Conservation (phyloP, 2,329 filamentous ascomycete species). For the Alternaria ethzedia region DNA sequence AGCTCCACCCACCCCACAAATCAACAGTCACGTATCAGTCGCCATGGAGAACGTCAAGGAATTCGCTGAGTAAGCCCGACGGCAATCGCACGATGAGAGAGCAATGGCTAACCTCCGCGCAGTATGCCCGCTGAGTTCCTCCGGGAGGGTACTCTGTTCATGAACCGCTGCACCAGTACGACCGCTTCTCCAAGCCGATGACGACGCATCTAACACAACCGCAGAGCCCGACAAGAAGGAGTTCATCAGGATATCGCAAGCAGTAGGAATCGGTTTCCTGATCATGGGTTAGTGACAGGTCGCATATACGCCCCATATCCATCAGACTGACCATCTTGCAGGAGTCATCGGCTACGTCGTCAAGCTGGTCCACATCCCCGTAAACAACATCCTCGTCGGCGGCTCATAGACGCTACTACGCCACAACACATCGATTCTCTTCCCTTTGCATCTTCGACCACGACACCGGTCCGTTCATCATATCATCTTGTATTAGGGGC, state of each 20-base stretch:
- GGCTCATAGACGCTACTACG: conserved; percentile 40
- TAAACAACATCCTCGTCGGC: conserved; percentile 61
- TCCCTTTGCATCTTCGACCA: conserved; percentile 17
- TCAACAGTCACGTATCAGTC: conserved; percentile 17
- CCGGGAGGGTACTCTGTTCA: conserved; percentile 57
- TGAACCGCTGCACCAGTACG: conserved; percentile 57
- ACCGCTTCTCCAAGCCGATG: neutral
- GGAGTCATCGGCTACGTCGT: conserved; percentile 60
- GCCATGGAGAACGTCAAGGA: conserved; percentile 75
- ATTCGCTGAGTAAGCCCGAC: conserved; percentile 63
- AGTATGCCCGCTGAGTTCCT: conserved; percentile 51
- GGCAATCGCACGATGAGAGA: neutral
- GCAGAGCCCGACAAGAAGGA: conserved; percentile 52
- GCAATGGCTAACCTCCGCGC: conserved; percentile 28
- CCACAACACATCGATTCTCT: conserved; percentile 14
- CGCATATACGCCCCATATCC: neutral
- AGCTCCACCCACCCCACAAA: conserved; percentile 3
- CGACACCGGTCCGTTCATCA: conserved; percentile 19
- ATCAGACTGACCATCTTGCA: conserved; percentile 7
- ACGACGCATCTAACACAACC: conserved; percentile 37
- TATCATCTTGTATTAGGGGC: conserved; percentile 21
- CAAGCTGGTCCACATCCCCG: conserved; percentile 61
- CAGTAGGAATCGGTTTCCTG: conserved; percentile 60
- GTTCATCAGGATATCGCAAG: conserved; percentile 56
- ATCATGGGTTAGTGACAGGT: conserved; percentile 51